Percentiles rank a stretch among this genome's conserved stretches.
Conservation (phyloP, 179 eudicot genomes). For the Camellia oleifera region DNA sequence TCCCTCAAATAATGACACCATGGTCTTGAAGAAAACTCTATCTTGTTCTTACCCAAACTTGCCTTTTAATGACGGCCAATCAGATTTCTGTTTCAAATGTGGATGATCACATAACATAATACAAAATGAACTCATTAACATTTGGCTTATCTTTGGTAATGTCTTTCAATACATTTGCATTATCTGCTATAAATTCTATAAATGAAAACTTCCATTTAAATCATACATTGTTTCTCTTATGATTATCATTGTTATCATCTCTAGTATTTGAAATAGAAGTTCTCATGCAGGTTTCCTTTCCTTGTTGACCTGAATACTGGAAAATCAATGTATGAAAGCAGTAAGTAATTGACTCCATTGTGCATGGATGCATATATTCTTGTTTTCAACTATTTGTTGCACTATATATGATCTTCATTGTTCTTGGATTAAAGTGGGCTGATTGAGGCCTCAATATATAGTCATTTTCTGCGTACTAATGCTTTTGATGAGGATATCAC, state of each 20-base stretch:
- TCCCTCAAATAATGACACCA: no score
- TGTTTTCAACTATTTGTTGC: background rate
- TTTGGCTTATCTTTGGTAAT: background rate
- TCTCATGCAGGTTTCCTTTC: constrained; percentile 51
- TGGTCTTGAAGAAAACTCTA: no score
- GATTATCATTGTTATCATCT: background rate
- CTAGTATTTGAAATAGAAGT: background rate
- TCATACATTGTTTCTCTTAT: background rate
- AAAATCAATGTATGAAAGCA: constrained; percentile 50
- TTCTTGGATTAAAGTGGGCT: background rate
- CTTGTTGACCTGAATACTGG: constrained; percentile 56
- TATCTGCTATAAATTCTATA: background rate
- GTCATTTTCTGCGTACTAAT: no score
- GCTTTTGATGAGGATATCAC: no score
- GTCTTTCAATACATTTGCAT: background rate
- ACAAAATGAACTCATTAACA: background rate
- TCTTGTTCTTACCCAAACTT: no score
- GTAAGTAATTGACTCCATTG: constrained; percentile 26
- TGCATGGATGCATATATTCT: background rate
- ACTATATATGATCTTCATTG: background rate
- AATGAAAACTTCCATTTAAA: background rate
- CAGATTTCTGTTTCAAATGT: background rate
- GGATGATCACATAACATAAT: background rate
- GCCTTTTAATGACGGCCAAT: no score
- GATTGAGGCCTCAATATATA: background rate